These are phyloP conservation scores for Trichoderma gracile DNA, from an alignment of 2,329 filamentous ascomycete species.

Conservation along the genomic window DNA sequence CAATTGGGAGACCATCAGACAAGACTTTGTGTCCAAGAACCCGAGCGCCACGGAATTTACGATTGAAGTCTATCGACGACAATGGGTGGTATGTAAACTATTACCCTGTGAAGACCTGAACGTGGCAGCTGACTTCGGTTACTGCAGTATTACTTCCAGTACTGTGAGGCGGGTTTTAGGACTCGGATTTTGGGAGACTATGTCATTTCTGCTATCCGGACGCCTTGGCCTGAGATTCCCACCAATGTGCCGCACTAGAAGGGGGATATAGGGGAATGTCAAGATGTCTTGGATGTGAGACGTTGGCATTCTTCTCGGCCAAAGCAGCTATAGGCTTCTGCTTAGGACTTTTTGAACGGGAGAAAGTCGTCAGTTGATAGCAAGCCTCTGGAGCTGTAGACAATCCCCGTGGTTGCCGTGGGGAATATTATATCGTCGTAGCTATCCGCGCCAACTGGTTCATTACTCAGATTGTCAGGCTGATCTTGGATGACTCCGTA, in stretches of 20 bases:
- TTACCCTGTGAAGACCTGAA: too few species aligned
- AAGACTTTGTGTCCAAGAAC: conserved; percentile 61
- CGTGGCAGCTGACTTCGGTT: background rate
- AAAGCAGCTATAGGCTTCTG: background rate
- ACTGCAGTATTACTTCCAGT: conserved; percentile 22
- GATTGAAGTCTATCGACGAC: conserved; percentile 65
- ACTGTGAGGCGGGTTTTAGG: conserved; percentile 18
- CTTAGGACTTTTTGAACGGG: background rate
- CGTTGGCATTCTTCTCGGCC: background rate
- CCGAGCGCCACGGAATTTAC: conserved; percentile 58
- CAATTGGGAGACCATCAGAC: conserved; percentile 26
- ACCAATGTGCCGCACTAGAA: conserved; percentile 8
- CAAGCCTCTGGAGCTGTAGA: too few species aligned
- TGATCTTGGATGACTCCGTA: too few species aligned
- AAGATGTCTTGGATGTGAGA: background rate
- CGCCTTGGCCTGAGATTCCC: conserved; percentile 20
- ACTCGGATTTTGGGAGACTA: conserved; percentile 12
- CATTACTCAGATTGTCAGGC: background rate
- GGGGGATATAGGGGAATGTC: background rate
- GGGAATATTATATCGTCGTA: background rate
- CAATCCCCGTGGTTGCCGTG: too few species aligned
- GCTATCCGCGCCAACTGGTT: background rate
- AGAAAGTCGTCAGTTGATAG: too few species aligned
- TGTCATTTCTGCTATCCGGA: conserved; percentile 17
- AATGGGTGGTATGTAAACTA: conserved; percentile 60